Evolutionary conservation across 2,329 filamentous ascomycete genomes (phyloP).

Genomic region (Emergomyces africanus): DNA sequence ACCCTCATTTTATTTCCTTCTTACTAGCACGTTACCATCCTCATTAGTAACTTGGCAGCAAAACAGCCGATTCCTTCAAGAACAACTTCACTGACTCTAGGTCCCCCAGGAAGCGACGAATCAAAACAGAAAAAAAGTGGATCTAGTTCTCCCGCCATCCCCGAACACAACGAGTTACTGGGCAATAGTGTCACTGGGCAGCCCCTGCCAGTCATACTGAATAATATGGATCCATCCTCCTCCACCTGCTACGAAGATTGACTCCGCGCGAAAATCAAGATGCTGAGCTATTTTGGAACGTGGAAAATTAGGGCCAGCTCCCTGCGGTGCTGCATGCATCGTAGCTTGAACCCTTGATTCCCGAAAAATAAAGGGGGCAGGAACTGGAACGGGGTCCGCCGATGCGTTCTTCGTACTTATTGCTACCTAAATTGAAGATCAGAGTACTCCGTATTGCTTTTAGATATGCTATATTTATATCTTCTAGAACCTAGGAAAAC

Average conservation of each 20-base stretch:
- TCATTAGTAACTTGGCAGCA: not conserved
- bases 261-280: not conserved
- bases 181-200: not conserved
- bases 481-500: not conserved
- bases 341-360: not conserved
- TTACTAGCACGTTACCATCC: not conserved
- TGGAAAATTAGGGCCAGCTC: not conserved
- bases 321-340: not conserved
- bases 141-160: not conserved
- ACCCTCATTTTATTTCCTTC: no score
- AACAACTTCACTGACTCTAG: no score
- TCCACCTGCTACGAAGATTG: not conserved
- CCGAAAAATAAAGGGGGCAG: not conserved
- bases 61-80: not conserved
- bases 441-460: not conserved
- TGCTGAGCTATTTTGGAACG: not conserved
- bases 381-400: not conserved
- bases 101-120: not conserved
- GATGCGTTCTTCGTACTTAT: not conserved
- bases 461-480: not conserved
- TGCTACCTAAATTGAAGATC: not conserved
- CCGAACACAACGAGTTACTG: not conserved
- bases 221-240: not conserved
- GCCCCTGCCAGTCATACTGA: not conserved
- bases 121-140: not conserved